These are phyloP conservation scores for Pseudogymnoascus sp. DNA, from an alignment of 2,329 filamentous ascomycete species.

Conservation along the genomic window DNA sequence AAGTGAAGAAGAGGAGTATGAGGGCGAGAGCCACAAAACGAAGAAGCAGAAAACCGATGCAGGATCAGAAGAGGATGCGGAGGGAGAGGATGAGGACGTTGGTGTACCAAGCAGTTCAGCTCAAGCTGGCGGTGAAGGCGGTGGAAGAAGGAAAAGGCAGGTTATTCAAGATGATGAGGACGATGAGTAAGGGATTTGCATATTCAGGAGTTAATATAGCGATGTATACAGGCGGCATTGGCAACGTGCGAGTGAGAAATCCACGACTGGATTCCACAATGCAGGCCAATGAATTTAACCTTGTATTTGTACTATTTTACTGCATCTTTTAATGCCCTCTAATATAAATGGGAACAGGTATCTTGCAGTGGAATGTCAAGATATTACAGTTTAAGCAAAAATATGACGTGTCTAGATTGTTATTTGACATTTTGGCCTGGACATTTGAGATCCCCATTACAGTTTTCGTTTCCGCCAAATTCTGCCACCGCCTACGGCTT, in stretches of 20 bases:
- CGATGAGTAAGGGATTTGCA: constrained; percentile 25
- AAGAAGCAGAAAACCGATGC: constrained; percentile 31
- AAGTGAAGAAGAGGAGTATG: constrained; percentile 27
- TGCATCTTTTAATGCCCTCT: not conserved
- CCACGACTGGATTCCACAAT: not conserved
- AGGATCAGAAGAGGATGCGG: constrained; percentile 40
- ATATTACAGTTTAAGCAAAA: not conserved
- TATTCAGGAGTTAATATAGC: constrained; percentile 5
- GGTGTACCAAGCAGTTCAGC: constrained; percentile 38
- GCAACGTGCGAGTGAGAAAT: not conserved
- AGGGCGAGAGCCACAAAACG: constrained; percentile 23
- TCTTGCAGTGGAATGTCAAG: not conserved
- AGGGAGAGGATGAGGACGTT: constrained; percentile 47
- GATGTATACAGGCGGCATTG: not conserved
- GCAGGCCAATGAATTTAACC: not conserved
- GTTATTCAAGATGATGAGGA: constrained; percentile 57
- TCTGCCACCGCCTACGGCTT: constrained; percentile 4
- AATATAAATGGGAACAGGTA: not conserved
- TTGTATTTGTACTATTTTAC: constrained; percentile 1
- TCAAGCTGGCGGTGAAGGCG: constrained; percentile 29
- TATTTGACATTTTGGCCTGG: not conserved
- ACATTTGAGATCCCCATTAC: not conserved
- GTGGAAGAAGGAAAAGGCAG: constrained; percentile 43
- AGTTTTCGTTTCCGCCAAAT: not conserved
- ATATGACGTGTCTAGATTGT: not conserved